Evolutionary conservation across 805 yeast species (phyloP), one percentile per base, ranked within the genome.

Genomic region (Vanderwaltozyma polyspora): DNA sequence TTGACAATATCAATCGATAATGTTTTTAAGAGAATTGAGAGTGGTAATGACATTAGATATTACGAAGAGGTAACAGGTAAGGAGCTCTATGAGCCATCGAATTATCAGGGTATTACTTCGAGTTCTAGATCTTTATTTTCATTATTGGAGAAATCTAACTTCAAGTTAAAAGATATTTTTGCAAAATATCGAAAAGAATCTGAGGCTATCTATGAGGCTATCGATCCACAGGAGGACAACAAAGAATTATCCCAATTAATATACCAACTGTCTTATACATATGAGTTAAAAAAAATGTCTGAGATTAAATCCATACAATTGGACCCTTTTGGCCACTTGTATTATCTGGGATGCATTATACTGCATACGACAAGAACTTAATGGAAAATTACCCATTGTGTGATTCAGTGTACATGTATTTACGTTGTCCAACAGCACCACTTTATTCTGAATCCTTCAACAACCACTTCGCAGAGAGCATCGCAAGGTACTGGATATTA

Each of bases 91-190:
- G 21, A 33, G 4, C 5, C 5, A 19, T 13, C n/a, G 3, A 28
- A 28, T 9, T n/a, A 25, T 6, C 10, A 5, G 37, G 43, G 34
- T 39, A 13, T 10, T 3, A 17, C 2, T 3, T 6, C 6, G 4
- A 6, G 6, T 7, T 5, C 13, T 5, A 2, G 56, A 16, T 49
- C 76, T 33, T 53, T 62, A 14, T 49, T 61, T 23, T 63, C 63
- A 29, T 60, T 84, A 38, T 67, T 78, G 0, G 47, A 63, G 18
- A 71, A 87, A 6, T 72, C 70, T 55, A 94, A 83, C 51, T 49
- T 84, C 31, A 72, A 78, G 30, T 58, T 76, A 7, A 57, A 55
- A 9, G 48, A 50, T 2, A 51, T 55, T 12, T 67, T 78, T 33
- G 39, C 44, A 2, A 42, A 57, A 6, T 52, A 44, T 49, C 49